Evolutionary conservation across 2,329 filamentous ascomycete genomes (phyloP), one percentile per base, ranked within the genome.

Genomic region (Colletotrichum salicis): DNA sequence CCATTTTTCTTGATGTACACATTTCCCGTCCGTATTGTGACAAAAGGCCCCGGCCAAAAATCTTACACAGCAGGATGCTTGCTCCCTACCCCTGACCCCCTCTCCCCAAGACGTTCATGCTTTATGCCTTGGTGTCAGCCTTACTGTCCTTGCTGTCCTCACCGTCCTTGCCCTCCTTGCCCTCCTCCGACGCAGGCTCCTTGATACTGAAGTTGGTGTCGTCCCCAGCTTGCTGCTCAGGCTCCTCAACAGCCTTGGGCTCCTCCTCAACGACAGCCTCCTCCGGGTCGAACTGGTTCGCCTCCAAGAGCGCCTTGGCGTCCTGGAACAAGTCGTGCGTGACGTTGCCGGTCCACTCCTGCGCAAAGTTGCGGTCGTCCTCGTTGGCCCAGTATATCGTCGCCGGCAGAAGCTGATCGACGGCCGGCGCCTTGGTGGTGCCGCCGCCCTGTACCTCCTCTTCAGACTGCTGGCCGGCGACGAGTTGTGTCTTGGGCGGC

Each of bases 311-410:
- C 22, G 67, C 62, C 29, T 55, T 64, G 51, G 41, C 33, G 15
- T 62, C 33, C 29, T 68, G 64, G 33, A 87, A 78, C 37, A 85
- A 73, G 11, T 82, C 78, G 74, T 90, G 88, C n/a, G 78, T 80
- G 74, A 90, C 88, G 67, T 90, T 90, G 8, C 75, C 72, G 8
- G 88, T 79, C 88, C 88, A 90, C 22, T 77, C 71, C 75, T 79
- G 72, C 0, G 88, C 88, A 71, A 83, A 86, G 37, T 83, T 79
- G 70, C 78, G 82, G 73, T 90, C 87, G 69, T 80, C 76, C 64
- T 84, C 81, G 74, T 88, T 83, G 27, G 80, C 78, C 88, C 88
- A 90, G 79, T 81, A 87, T 41, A 90, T 81, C 6, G 82, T 86
- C 0, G 85, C 85, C 31, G 78, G 77, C 27, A 85, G 71, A 15